Base-by-base conservation (phyloP, 2,329 filamentous ascomycete genomes). In the Colletotrichum melonis region DNA sequence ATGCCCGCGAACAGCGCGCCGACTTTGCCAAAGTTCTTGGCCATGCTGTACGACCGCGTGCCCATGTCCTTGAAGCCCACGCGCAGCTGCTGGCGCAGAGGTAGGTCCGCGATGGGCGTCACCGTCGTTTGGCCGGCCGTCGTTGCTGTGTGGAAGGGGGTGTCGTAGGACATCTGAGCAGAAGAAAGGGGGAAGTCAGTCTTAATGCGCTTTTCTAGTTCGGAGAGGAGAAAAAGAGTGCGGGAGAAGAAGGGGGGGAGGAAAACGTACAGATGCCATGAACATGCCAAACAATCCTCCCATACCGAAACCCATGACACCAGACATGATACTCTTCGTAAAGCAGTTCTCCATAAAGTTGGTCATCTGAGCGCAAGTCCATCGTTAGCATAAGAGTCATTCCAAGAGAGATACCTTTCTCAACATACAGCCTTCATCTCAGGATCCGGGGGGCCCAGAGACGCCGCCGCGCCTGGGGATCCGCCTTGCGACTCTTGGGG, bases 21-120 rank as follows among this genome's bases (percentile, higher is more conserved):
- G 63, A 99, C 95, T 78, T 95, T 93, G 75, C 94, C 96, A 81
- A 99, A 99, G 87, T 97, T 98, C 86, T 95, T 97, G 67, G 95
- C 97, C 60, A 92, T 94, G 75, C 92, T 93, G 83, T 89, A 94
- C 5, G 94, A 96, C 14, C 94, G 91, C 75, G 88, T 84, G 76
- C 97, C 97, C 95, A 99, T 98, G 83, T 99, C 97, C 82, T 94
- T 95, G 86, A 99, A 95, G 66, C 97, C 97, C 79, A 90, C 85
- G 75, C 91, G 91, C 67, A 99, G 89, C 84, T 98, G 97, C 82
- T 98, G 91, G 58, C 92, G 90, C 76, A 96, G 88, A 32, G 97
- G 95, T 24, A 99, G 91, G n/a, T 87, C 87, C 55, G 86, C 81
- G 73, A 92, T 79, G 60, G 86, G 82, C 28, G 78, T 83, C 60